These are phyloP conservation scores for Malania oleifera DNA, from an alignment of 164 flowering plant genomes.

Conservation along the genomic window DNA sequence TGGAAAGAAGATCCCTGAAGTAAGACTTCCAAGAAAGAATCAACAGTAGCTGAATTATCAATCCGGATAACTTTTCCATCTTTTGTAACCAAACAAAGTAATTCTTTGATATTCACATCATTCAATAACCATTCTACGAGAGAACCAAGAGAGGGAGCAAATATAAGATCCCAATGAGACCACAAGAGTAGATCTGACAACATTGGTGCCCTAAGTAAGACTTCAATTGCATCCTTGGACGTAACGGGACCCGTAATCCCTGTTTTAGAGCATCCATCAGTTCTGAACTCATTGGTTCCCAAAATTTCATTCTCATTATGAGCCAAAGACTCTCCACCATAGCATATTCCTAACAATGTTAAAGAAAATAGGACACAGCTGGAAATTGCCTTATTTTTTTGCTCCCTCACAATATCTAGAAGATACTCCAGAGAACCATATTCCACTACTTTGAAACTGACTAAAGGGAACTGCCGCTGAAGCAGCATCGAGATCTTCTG, in stretches of 20 bases:
- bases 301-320: slow-evolving; percentile 10
- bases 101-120: slow-evolving; percentile 51
- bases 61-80: slow-evolving; percentile 70
- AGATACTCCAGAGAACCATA: slow-evolving; percentile 33
- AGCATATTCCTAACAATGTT: slow-evolving; percentile 31
- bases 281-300: slow-evolving; percentile 15
- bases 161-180: slow-evolving; percentile 87
- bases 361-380: slow-evolving; percentile 62
- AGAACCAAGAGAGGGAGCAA: slow-evolving; percentile 89
- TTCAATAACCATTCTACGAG: slow-evolving; percentile 67
- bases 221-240: slow-evolving; percentile 60
- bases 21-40: slow-evolving; percentile 64
- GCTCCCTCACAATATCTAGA: slow-evolving; percentile 26
- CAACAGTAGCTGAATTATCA: slow-evolving; percentile 62
- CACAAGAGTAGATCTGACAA: slow-evolving; percentile 63
- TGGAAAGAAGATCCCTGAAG: slow-evolving; percentile 63
- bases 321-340: slow-evolving; percentile 14
- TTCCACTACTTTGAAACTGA: slow-evolving; percentile 39
- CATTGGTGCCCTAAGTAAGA: slow-evolving; percentile 74
- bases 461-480: slow-evolving; percentile 62
- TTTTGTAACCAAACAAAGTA: slow-evolving; percentile 63
- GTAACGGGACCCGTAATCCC: slow-evolving; percentile 33
- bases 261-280: slow-evolving; percentile 12
- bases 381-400: slow-evolving; percentile 24
- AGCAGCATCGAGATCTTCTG: slow-evolving; percentile 48